phyloP scores from a whole-genome alignment of 768 basidiomycete species.

The Boletus insuetus region DNA sequence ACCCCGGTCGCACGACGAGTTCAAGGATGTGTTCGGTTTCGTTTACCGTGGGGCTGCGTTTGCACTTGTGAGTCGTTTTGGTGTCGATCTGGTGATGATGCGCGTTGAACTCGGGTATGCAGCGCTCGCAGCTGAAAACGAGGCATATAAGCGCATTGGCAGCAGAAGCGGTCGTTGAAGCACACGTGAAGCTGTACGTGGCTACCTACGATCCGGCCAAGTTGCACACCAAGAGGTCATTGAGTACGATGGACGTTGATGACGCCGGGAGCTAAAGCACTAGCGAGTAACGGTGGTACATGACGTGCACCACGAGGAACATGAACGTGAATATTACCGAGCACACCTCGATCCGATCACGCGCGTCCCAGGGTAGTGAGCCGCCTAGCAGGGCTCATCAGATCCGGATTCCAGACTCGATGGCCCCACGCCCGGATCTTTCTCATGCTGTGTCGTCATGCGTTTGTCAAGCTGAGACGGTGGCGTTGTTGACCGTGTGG shows the following conservation, averaged over 20 bases:
- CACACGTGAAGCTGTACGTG: conserved; percentile 39
- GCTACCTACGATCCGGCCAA: not conserved
- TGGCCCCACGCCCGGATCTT: conserved; percentile 7
- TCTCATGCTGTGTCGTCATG: not conserved
- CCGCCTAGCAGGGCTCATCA: too few relatives aligned
- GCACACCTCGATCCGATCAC: not conserved
- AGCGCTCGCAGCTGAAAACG: conserved; percentile 32
- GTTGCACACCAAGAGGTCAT: not conserved
- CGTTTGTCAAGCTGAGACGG: not conserved
- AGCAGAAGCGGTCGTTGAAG: conserved; percentile 34
- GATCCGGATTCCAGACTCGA: too few relatives aligned
- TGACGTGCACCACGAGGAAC: not conserved
- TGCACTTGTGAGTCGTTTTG: conserved; percentile 35
- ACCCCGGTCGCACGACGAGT: conserved; percentile 36
- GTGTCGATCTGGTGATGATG: not conserved
- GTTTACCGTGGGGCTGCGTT: conserved; percentile 41
- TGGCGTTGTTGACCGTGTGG: not conserved
- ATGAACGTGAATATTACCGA: not conserved
- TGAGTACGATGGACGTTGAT: conserved; percentile 1
- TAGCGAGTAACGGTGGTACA: not conserved
- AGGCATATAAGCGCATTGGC: conserved; percentile 21
- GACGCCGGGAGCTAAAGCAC: conserved; percentile 1
- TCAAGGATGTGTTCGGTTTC: conserved; percentile 39
- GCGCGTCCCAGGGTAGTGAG: too few relatives aligned
- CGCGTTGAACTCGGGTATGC: not conserved